Base-by-base conservation (phyloP, 176 grass and related monocot genomes). In the Musa acuminata region DNA sequence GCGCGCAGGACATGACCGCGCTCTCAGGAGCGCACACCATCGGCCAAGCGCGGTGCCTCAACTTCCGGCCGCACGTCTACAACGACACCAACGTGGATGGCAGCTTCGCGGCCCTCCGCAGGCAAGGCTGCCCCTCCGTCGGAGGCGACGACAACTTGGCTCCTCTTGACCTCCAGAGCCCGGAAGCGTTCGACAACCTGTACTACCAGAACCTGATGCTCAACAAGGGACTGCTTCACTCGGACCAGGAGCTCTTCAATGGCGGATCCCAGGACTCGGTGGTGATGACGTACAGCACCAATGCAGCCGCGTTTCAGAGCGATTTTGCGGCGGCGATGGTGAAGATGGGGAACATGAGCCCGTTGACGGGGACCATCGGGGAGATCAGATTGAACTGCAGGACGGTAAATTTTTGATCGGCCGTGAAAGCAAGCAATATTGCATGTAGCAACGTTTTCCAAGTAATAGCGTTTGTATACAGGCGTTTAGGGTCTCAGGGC, bases 221-320 rank as follows among this genome's bases (percentile, higher is more conserved):
- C 1, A 65, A 69, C 55, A 82, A 52, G 74, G 90, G 77, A 4
- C 76, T 93, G 3, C 87, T 93, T 67, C 87, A 84, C 75, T 87
- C 90, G 0, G 86, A 89, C 79, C 90, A 92, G 80, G 53, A 55
- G 75, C 80, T 89, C 1, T 89, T 87, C 79, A 92, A 82, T 27
- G 24, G 16, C 23, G 76, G 57, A 63, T 52, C 72, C 29, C 64
- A 82, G 26, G 87, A 92, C 82, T 72, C 1, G 68, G 78, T 53
- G 1, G 84, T 77, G 49, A 64, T 11, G 23, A 89, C 55, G 80
- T 89, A 78, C 78, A 71, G 83, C 5, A 80, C 66, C 77, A 83
- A 10, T 70, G 1, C 80, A 3, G 2, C 72, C 1, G 74, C 80
- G 9, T 93, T 93, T 67, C 65, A 3, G 80, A 53, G 13, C 43